Conservation (phyloP, 805 yeast genomes). For the Nakazawaea anatomiae region DNA sequence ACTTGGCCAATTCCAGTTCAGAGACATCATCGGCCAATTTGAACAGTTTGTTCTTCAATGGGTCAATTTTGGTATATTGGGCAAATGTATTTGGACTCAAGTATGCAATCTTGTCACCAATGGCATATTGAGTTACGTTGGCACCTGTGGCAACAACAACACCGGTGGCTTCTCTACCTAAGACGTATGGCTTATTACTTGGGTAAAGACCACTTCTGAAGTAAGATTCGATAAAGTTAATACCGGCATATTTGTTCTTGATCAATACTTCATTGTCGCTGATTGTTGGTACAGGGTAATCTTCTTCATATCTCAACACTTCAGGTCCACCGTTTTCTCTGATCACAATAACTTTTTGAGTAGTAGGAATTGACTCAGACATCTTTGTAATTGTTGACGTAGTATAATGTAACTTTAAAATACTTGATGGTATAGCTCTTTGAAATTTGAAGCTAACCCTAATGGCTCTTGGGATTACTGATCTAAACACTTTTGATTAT, state of each 20-base stretch:
- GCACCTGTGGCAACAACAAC: conserved; percentile 59
- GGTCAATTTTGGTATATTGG: conserved; percentile 53
- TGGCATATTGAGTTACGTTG: conserved; percentile 43
- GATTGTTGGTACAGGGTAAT: conserved; percentile 54
- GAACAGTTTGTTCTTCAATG: conserved; percentile 29
- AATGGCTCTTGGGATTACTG: background rate
- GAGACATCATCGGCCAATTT: conserved; percentile 43
- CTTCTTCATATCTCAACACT: conserved; percentile 48
- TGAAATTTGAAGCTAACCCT: background rate
- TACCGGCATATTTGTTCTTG: conserved; percentile 71
- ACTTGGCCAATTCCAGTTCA: conserved; percentile 45
- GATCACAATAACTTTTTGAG: conserved; percentile 51
- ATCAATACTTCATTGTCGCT: conserved; percentile 55
- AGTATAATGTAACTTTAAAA: too few relatives aligned
- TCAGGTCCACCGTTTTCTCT: conserved; percentile 54
- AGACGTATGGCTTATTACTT: conserved; percentile 46
- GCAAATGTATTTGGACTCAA: conserved; percentile 54
- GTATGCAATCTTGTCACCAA: conserved; percentile 72
- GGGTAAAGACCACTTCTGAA: conserved; percentile 79
- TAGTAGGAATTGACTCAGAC: conserved; percentile 36
- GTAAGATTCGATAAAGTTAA: conserved; percentile 79
- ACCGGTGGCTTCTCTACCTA: conserved; percentile 74
- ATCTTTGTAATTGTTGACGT: background rate
- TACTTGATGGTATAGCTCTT: too few relatives aligned
- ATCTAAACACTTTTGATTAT: background rate